A percentile compares a stretch with the other conserved stretches of the same genome.
phyloP scores from a whole-genome alignment of 352 stramenopile genomes.

The Phytophthora cactorum region DNA sequence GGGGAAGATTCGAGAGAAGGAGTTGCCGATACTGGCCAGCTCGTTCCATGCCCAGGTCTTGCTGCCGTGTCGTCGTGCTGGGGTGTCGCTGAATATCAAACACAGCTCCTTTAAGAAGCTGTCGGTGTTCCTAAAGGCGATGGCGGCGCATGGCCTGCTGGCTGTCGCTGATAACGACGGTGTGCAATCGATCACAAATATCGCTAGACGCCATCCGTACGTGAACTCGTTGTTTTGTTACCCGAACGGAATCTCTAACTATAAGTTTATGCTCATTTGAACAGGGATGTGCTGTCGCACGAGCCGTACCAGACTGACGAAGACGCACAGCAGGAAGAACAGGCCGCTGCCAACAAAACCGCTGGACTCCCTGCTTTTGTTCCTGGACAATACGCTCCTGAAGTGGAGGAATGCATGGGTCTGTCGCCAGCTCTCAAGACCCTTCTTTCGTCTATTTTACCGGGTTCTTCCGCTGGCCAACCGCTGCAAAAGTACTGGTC shows the following conservation, averaged over 20 bases:
- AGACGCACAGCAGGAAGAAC: conserved; percentile 54
- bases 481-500: conserved; percentile 62
- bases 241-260: conserved; percentile 2
- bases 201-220: conserved; percentile 73
- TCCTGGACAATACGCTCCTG: conserved; percentile 64
- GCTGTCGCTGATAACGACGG: conserved; percentile 71
- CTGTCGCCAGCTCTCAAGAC: conserved; percentile 62
- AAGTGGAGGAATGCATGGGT: conserved; percentile 73
- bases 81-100: conserved; percentile 73
- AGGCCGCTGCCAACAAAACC: conserved; percentile 43
- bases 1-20: conserved; percentile 66
- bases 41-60: conserved; percentile 76
- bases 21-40: conserved; percentile 81
- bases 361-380: conserved; percentile 51
- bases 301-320: conserved; percentile 61
- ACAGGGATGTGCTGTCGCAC: conserved; percentile 66
- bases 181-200: conserved; percentile 78
- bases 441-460: conserved; percentile 47
- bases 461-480: conserved; percentile 20
- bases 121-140: conserved; percentile 73
- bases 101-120: conserved; percentile 85
- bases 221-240: conserved; percentile 26
- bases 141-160: conserved; percentile 64
- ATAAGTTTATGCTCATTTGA: conserved; percentile 13
- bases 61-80: conserved; percentile 63